A percentile compares a stretch with the other conserved stretches of the same genome.
Conservation (phyloP, 2,329 filamentous ascomycete species). For the Botrytis fabae region DNA sequence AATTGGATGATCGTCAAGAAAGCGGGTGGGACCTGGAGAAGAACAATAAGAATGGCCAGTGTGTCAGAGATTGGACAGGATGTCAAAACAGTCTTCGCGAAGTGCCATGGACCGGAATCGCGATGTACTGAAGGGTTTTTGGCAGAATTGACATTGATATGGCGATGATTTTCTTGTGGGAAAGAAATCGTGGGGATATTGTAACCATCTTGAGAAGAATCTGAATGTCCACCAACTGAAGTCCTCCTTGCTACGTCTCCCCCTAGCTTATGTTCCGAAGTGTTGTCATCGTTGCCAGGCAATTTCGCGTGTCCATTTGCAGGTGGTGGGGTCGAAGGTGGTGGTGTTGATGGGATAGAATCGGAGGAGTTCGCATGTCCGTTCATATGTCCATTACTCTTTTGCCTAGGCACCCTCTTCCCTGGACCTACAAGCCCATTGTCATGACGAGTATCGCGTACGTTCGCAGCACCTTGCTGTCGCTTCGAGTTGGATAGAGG, state of each 20-base stretch:
- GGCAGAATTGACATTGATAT: conserved; percentile 69
- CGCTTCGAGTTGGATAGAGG: conserved; percentile 39
- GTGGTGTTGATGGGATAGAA: conserved; percentile 40
- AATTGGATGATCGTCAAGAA: conserved; percentile 87
- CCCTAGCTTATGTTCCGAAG: conserved; percentile 38
- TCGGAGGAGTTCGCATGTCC: conserved; percentile 47
- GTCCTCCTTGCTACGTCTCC: conserved; percentile 47
- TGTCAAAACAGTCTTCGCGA: conserved; percentile 82
- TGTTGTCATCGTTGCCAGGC: conserved; percentile 31
- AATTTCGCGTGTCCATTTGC: conserved; percentile 41
- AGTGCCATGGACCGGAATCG: conserved; percentile 70
- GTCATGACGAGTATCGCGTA: conserved; percentile 77
- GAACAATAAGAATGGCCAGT: conserved; percentile 92
- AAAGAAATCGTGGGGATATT: conserved; percentile 44
- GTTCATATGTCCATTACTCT: conserved; percentile 56
- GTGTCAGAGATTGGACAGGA: conserved; percentile 92
- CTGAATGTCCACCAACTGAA: conserved; percentile 56
- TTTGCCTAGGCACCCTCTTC: conserved; percentile 59
- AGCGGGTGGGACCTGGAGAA: conserved; percentile 87
- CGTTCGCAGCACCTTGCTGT: conserved; percentile 52
- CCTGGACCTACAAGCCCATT: conserved; percentile 81
- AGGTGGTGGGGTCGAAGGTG: conserved; percentile 43
- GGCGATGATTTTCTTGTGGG: conserved; percentile 56
- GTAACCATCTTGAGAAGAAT: conserved; percentile 54
- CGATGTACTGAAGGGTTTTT: conserved; percentile 69